Base-by-base conservation (phyloP, 2,329 filamentous ascomycete genomes). In the Diaporthe humulicola region DNA sequence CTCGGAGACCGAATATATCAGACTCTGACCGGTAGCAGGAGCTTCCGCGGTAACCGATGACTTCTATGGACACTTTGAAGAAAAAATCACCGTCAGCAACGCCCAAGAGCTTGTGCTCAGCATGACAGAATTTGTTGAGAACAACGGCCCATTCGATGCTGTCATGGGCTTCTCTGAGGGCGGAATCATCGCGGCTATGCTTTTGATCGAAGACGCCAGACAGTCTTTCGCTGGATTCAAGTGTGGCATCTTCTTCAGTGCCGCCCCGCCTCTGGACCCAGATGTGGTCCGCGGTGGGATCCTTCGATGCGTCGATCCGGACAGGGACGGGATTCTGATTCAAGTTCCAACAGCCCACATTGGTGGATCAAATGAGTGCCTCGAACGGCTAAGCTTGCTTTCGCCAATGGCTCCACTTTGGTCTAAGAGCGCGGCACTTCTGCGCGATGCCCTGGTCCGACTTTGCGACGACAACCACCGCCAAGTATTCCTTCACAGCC, bases 141-240 rank as follows among this genome's bases (percentile, higher is more conserved):
- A 54, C 48, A 74, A 79, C 48, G 80, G 80, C 10, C 80, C 80
- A 9, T 81, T 81, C 52, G 79, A 81, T 54, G 81, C 77, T 25
- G 57, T 81, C 22, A 81, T 82, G 79, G 81, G 81, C 2, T 82
- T 81, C 74, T 81, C 80, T 12, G 80, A 82, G 58, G 81, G 81
- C 28, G 80, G 79, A 50, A 79, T 78, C 2, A 77, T 83, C 22
- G 81, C 79, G 33, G 81, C 81, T n/a, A 81, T 78, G 77, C 78
- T 83, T 73, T 74, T 83, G 4, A 73, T 81, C 36, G 79, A 81
- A 40, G 79, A 82, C 74, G 74, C 79, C 22, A 77, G 76, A 67
- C 75, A 77, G 60, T 75, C 73, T 22, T 82, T 81, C 64, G 79
- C 79, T 50, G 71, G 70, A 14, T 77, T 82, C 60, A 80, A 79